Conservation (phyloP, 2,329 filamentous ascomycete genomes). For the Neoscytalidium dimidiatum region DNA sequence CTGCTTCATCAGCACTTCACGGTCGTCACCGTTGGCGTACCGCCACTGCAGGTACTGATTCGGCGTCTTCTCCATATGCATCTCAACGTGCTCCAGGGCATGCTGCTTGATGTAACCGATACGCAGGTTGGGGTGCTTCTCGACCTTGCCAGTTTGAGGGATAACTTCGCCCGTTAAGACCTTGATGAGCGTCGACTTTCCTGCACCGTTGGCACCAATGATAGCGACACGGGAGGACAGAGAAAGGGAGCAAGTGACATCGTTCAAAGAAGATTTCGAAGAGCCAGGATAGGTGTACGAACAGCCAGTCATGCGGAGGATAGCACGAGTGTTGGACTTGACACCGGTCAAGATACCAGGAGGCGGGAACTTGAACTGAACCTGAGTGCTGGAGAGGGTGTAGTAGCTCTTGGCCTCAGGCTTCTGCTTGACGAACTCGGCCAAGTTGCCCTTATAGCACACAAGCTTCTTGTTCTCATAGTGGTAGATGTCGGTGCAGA, state of each 20-base stretch:
- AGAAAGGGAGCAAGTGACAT: conserved; percentile 84
- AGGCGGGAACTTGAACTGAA: conserved; percentile 97
- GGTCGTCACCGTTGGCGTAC: conserved; percentile 94
- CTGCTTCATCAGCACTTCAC: conserved; percentile 96
- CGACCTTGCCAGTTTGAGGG: conserved; percentile 80
- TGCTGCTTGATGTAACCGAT: conserved; percentile 99
- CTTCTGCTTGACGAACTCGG: conserved; percentile 81
- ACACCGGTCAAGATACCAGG: conserved; percentile 93
- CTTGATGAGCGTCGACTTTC: conserved; percentile 98
- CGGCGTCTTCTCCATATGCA: conserved; percentile 98
- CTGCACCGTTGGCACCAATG: conserved; percentile 95
- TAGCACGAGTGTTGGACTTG: conserved; percentile 90
- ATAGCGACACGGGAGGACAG: conserved; percentile 94
- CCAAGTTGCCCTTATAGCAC: conserved; percentile 80
- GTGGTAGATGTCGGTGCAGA: conserved; percentile 98
- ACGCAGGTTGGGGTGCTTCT: conserved; percentile 98
- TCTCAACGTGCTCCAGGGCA: conserved; percentile 97
- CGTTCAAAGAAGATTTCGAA: conserved; percentile 80
- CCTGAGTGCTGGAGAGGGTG: conserved; percentile 82
- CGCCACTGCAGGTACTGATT: conserved; percentile 99
- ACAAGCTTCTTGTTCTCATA: conserved; percentile 97
- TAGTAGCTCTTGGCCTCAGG: conserved; percentile 98
- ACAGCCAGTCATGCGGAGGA: conserved; percentile 91
- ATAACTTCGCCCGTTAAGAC: conserved; percentile 90
- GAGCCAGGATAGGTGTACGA: conserved; percentile 92